These are phyloP conservation scores for Brassica napus DNA, from an alignment of 345 rosid species.

Conservation along the genomic window DNA sequence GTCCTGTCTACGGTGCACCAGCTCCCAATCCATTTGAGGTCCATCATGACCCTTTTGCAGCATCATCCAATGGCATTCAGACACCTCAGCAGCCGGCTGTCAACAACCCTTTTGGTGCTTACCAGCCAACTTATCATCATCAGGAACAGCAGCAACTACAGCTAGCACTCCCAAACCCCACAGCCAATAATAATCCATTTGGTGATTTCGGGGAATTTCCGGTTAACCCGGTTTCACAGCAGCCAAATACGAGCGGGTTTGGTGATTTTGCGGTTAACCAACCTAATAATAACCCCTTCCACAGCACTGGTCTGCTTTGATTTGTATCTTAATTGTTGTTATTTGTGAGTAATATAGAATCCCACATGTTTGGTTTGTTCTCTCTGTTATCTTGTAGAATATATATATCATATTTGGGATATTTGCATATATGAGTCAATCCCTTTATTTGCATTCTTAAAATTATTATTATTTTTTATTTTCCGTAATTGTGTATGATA, in stretches of 20 bases:
- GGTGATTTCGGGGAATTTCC: constrained; percentile 49
- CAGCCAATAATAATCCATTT: constrained; percentile 50
- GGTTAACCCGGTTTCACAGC: constrained; percentile 37
- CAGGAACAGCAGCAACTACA: constrained; percentile 56
- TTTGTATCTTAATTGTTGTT: constrained; percentile 15
- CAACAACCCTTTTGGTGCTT: constrained; percentile 69
- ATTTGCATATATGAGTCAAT: constrained; percentile 29
- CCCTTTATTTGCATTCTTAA: constrained; percentile 7
- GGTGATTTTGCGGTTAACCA: constrained; percentile 42
- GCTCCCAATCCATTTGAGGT: constrained; percentile 92
- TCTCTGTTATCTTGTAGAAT: constrained; percentile 4
- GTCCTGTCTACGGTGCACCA: constrained; percentile 72
- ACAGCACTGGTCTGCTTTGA: constrained; percentile 69
- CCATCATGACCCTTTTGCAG: constrained; percentile 71
- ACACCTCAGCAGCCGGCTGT: constrained; percentile 48
- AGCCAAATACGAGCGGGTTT: constrained; percentile 32
- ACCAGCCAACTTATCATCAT: constrained; percentile 61
- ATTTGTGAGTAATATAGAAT: constrained; percentile 36
- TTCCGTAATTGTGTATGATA: no score
- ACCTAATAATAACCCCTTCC: constrained; percentile 39
- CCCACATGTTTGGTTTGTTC: constrained; percentile 33
- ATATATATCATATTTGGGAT: not conserved
- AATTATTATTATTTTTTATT: no score
- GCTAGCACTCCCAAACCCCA: constrained; percentile 38
- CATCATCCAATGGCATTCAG: constrained; percentile 55